Base-by-base conservation (phyloP, 108 stramenopile genomes). In the Cyclotella atomus region DNA sequence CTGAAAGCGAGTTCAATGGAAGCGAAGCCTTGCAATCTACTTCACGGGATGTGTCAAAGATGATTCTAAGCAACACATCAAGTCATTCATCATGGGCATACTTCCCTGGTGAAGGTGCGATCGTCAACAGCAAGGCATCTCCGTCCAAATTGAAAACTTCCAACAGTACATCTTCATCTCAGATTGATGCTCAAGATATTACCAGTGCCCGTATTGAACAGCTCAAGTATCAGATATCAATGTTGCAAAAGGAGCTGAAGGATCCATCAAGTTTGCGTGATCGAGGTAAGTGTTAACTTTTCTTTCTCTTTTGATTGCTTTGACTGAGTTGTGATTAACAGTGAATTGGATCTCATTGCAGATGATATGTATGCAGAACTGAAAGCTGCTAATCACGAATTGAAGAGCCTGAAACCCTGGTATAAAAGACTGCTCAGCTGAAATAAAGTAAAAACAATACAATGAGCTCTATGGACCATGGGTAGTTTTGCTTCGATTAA, bases 311-410 rank as follows among this genome's bases (percentile, higher is more conserved):
- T 53, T 32, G 1, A 59, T 7, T 6, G 17, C 29, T 6, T 32
- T 41, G 20, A 38, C 36, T 61, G 2, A 38, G 20, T 61, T 19
- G 20, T 19, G 20, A 1, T 61, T 41, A 12, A 12, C 29, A 1
- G 1, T 32, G 30, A 49, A 17, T 1, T 41, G 24, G 17, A 7
- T 41, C 12, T 20, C 24, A 14, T 41, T 36, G 23, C 36, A 27
- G 92, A 93, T 74, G 81, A 84, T 23, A 89, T 93, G 75, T 27
- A 65, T 27, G 73, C 62, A n/a, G 92, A 91, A 41, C 56, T 89
- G 10, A 75, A 75, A 12, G 35, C 75, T 34, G 81, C 80, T 5
- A 89, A 82, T 38, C 41, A 65, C 1, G 88, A 88, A 19, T 68
- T 93, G 62, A 71, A 83, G 21, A 73, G 71, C 14, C 53, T 88